Evolutionary conservation across 1,139 yeast genomes (phyloP), one percentile per base, ranked within the genome.

Genomic region (Lodderomyces theae): DNA sequence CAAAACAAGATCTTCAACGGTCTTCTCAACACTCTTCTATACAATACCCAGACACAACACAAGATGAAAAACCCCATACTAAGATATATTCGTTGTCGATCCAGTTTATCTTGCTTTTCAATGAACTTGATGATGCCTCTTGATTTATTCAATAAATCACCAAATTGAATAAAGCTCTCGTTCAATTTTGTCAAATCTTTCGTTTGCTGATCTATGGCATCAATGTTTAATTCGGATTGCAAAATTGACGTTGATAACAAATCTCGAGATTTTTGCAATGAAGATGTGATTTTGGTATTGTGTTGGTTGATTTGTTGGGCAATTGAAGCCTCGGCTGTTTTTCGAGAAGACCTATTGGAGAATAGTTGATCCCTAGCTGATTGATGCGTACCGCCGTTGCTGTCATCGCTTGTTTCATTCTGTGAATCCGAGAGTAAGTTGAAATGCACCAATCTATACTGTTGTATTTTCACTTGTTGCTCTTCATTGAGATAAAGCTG

Each of bases 61-160:
- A 72, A 48, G 2, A 72, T 63, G 43, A 84, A 70, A 48, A 84
- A 80, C 15, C 78, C 79, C 35, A 83, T 52, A 23, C 86, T 71
- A 40, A 76, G 58, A 48, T 80, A 77, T 53, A 84, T 82, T 42
- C 79, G 64, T 38, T 75, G 66, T 39, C 85, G 69, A 52, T 85
- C 92, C 46, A 72, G 63, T 42, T 72, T 67, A 51, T 85, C 88
- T 39, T 86, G 86, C 52, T 79, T 79, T 51, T 83, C 87, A 41
- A 84, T 77, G 43, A 80, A 74, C 47, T 71, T 69, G 34, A 84
- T 86, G 35, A 84, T 71, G 34, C 72, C 69, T 41, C 67, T 71
- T 1, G 86, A 79, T 35, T 74, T 78, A 40, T 66, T 63, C 40
- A 85, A 64, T 39, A 83, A 59, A 42, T 71, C 72, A 37, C 79